Percentiles rank a stretch among this genome's conserved stretches.
phyloP scores from a whole-genome alignment of 768 basidiomycete genomes.

The Boletus insuetus region DNA sequence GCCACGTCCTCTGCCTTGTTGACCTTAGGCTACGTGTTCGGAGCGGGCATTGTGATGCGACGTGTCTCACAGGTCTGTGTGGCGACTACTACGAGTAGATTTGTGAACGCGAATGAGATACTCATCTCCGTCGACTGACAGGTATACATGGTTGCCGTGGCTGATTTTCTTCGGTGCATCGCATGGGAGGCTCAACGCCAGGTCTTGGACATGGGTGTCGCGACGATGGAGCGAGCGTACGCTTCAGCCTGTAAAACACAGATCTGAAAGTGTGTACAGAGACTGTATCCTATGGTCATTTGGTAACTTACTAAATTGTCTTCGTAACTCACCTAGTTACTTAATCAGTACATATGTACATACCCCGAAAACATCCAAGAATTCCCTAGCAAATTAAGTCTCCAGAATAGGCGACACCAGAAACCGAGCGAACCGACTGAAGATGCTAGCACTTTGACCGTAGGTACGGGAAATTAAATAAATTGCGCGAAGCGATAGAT shows the following conservation, averaged over 20 bases:
- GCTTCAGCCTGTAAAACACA: background rate
- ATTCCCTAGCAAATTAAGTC: too few relatives aligned
- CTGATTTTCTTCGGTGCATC: slow-evolving; percentile 6
- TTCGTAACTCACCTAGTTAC: too few relatives aligned
- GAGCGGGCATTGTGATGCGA: background rate
- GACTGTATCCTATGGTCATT: too few relatives aligned
- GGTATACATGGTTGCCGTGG: background rate
- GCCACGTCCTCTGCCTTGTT: background rate
- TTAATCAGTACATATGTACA: too few relatives aligned
- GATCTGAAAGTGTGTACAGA: too few relatives aligned
- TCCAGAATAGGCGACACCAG: too few relatives aligned
- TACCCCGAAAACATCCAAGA: too few relatives aligned
- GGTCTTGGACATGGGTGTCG: background rate
- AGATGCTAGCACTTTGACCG: too few relatives aligned
- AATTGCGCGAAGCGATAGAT: too few relatives aligned
- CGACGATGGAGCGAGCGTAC: background rate
- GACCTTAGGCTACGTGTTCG: background rate
- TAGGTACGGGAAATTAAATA: too few relatives aligned
- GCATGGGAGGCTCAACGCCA: slow-evolving; percentile 9
- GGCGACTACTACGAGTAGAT: background rate
- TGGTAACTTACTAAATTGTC: too few relatives aligned
- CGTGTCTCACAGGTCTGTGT: slow-evolving; percentile 3
- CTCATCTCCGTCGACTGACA: background rate
- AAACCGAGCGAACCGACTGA: too few relatives aligned
- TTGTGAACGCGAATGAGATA: background rate